These are phyloP conservation scores for Boletus sp. DNA, from an alignment of 768 basidiomycete species.

Conservation along the genomic window DNA sequence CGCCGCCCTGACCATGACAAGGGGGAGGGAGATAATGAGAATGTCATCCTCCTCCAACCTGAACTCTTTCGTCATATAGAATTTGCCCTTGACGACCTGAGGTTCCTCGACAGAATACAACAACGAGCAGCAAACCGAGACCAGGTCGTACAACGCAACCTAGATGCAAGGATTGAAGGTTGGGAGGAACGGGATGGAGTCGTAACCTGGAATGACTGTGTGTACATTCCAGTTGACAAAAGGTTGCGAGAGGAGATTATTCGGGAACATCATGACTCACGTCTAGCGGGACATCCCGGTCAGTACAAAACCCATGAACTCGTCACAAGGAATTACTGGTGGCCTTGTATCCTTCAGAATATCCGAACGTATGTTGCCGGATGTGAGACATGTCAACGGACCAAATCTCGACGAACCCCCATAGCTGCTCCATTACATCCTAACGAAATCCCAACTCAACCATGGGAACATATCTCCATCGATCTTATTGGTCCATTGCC, in stretches of 20 bases:
- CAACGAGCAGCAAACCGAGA: too few species aligned
- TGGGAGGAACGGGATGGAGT: not conserved
- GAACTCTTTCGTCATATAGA: not conserved
- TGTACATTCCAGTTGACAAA: conserved; percentile 24
- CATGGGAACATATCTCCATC: too few species aligned
- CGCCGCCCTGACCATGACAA: conserved; percentile 21
- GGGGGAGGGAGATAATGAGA: conserved; percentile 18
- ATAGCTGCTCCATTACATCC: too few species aligned
- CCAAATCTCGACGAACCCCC: too few species aligned
- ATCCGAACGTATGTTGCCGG: conserved; percentile 25
- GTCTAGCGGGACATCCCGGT: conserved; percentile 29
- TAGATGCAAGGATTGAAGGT: too few species aligned
- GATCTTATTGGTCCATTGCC: not conserved
- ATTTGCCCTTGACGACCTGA: too few species aligned
- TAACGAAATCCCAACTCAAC: too few species aligned
- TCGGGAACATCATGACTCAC: conserved; percentile 24
- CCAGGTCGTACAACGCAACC: too few species aligned
- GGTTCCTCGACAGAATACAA: too few species aligned
- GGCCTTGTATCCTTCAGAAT: conserved; percentile 23
- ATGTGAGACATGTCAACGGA: conserved; percentile 28
- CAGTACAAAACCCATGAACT: conserved; percentile 23
- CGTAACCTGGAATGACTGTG: not conserved
- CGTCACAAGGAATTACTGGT: conserved; percentile 26
- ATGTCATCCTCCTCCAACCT: conserved; percentile 14
- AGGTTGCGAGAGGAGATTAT: conserved; percentile 16